Conservation (phyloP, 805 yeast species). For the Wickerhamiella bombiphila region DNA sequence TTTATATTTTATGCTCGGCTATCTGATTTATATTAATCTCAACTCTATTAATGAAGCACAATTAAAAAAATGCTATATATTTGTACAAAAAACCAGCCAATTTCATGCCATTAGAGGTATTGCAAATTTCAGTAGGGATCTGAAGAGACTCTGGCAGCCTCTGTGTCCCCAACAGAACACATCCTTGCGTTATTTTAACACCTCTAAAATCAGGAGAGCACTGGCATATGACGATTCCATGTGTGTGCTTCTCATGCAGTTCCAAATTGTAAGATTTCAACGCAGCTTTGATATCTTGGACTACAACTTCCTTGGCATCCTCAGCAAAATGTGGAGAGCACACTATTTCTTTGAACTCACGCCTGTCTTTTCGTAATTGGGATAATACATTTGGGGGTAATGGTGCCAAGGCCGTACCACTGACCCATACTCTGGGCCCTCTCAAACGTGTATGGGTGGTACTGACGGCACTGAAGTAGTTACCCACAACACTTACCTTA, state of each 20-base stretch:
- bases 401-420: too few relatives aligned
- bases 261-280: not conserved
- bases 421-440: slow-evolving; percentile 10
- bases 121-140: too few relatives aligned
- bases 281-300: not conserved
- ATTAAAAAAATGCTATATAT: not conserved
- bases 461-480: slow-evolving; percentile 9
- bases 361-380: not conserved
- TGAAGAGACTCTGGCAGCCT: not conserved
- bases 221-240: too few relatives aligned
- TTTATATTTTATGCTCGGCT: too few relatives aligned
- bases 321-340: not conserved
- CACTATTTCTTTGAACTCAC: not conserved
- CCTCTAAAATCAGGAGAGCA: not conserved
- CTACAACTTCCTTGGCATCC: not conserved
- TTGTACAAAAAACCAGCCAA: not conserved
- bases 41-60: too few relatives aligned
- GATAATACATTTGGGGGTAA: not conserved
- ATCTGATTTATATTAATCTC: too few relatives aligned
- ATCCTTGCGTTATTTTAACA: not conserved
- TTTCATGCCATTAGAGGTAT: not conserved
- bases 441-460: not conserved
- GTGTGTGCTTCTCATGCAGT: not conserved
- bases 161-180: not conserved
- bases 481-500: slow-evolving; percentile 21